These are phyloP conservation scores for Trypanosoma brucei DNA, from an alignment of 208 protist genomes.

Conservation along the genomic window DNA sequence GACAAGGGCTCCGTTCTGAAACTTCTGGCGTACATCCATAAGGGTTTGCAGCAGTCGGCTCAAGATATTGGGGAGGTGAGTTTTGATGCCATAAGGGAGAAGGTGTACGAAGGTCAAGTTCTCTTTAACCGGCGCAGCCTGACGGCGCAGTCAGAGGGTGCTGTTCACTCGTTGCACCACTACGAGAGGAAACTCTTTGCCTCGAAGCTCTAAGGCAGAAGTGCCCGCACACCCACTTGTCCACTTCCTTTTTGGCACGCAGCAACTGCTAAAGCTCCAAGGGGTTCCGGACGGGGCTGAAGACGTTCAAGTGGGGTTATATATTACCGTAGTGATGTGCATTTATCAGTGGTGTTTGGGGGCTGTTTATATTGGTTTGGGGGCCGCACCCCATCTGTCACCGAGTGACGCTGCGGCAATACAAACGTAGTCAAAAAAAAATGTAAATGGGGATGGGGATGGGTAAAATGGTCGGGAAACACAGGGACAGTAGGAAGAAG, in stretches of 20 bases:
- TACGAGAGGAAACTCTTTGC: slow-evolving; percentile 90
- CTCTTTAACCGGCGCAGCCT: slow-evolving; percentile 88
- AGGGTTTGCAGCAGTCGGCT: slow-evolving; percentile 90
- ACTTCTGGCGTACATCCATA: slow-evolving; percentile 87
- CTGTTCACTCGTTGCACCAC: slow-evolving; percentile 89
- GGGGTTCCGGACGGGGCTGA: not conserved
- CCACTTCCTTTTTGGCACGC: not conserved
- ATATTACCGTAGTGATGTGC: too few relatives aligned
- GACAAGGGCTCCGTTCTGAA: slow-evolving; percentile 89
- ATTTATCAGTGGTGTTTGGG: too few relatives aligned
- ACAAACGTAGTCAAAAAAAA: too few relatives aligned
- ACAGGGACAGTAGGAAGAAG: too few relatives aligned
- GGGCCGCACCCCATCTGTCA: too few relatives aligned
- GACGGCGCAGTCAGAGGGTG: slow-evolving; percentile 90
- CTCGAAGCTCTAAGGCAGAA: slow-evolving; percentile 54
- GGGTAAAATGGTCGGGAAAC: too few relatives aligned
- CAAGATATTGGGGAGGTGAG: slow-evolving; percentile 91
- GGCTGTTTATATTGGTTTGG: too few relatives aligned
- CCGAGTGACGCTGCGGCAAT: too few relatives aligned
- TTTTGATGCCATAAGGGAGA: slow-evolving; percentile 74
- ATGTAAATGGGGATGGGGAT: too few relatives aligned
- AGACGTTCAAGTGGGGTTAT: too few relatives aligned
- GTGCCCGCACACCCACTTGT: not conserved
- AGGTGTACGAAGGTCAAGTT: slow-evolving; percentile 89
- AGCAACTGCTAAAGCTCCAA: not conserved